Evolutionary conservation across 2,329 filamentous ascomycete species (phyloP).

Genomic region (Aureobasidium subglaciale): DNA sequence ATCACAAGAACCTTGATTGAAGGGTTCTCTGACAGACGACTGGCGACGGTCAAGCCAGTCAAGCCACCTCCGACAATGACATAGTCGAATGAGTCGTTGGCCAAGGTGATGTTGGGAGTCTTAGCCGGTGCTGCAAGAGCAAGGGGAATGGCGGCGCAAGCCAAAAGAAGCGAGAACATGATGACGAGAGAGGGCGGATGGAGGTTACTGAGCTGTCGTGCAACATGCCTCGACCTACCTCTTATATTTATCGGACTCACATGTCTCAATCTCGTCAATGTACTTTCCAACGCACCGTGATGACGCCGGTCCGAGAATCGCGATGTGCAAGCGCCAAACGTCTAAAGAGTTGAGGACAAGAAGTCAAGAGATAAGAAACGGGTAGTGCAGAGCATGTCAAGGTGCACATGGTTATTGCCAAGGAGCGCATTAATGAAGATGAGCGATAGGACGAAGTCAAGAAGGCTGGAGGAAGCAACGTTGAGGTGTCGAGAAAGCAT

Average conservation of each 20-base stretch:
- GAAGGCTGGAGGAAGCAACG: neutral
- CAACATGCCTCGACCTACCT: neutral
- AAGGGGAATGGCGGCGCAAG: neutral
- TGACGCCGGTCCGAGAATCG: neutral
- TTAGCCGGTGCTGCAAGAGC: neutral
- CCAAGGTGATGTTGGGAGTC: neutral
- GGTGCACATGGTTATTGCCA: neutral
- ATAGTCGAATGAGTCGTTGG: conserved; percentile 20
- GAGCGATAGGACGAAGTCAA: neutral
- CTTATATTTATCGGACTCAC: neutral
- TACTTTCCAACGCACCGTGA: neutral
- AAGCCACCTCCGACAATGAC: conserved; percentile 25
- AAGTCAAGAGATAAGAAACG: neutral
- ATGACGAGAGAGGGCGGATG: neutral
- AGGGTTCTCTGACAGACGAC: conserved; percentile 24
- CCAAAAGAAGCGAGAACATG: neutral
- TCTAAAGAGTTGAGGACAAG: neutral
- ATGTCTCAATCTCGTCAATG: neutral
- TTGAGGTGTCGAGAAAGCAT: neutral
- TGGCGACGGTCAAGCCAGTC: conserved; percentile 25
- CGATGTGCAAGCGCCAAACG: neutral
- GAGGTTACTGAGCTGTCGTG: neutral
- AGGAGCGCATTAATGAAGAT: neutral
- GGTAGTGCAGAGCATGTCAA: neutral
- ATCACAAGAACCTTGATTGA: conserved; percentile 25